Evolutionary conservation across 805 yeast species (phyloP).

Genomic region (Ascoidea tarda): DNA sequence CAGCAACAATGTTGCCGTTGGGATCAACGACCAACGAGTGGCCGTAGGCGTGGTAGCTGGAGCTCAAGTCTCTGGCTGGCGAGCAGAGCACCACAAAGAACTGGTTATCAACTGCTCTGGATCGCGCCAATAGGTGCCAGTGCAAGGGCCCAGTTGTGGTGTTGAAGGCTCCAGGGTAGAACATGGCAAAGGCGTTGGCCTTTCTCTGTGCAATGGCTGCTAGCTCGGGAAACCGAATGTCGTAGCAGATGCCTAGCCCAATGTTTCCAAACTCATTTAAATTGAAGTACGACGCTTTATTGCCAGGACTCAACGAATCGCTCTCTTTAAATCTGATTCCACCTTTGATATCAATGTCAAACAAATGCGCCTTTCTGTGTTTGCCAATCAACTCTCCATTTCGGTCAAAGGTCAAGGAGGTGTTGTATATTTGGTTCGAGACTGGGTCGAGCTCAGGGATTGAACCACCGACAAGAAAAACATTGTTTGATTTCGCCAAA

Average conservation of each 20-base stretch:
- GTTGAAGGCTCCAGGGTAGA: slow-evolving; percentile 76
- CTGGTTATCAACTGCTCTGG: slow-evolving; percentile 68
- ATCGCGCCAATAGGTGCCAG: slow-evolving; percentile 64
- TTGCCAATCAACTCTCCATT: slow-evolving; percentile 69
- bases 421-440: slow-evolving; percentile 49
- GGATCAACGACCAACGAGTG: slow-evolving; percentile 56
- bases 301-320: slow-evolving; percentile 61
- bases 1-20: slow-evolving; percentile 42
- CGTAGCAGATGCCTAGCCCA: slow-evolving; percentile 74
- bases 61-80: slow-evolving; percentile 66
- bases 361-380: slow-evolving; percentile 83
- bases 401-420: slow-evolving; percentile 59
- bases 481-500: slow-evolving; percentile 49
- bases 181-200: slow-evolving; percentile 56
- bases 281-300: slow-evolving; percentile 65
- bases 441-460: slow-evolving; percentile 63
- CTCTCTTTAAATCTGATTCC: slow-evolving; percentile 84
- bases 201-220: slow-evolving; percentile 53
- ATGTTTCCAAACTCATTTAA: slow-evolving; percentile 49
- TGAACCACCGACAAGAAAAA: slow-evolving; percentile 80
- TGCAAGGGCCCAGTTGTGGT: slow-evolving; percentile 76
- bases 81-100: slow-evolving; percentile 67
- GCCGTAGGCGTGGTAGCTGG: slow-evolving; percentile 52
- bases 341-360: slow-evolving; percentile 86
- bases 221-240: slow-evolving; percentile 75